Evolutionary conservation across 495 filamentous ascomycete species (phyloP).

Genomic region (Hypoxylon crocopeplum): DNA sequence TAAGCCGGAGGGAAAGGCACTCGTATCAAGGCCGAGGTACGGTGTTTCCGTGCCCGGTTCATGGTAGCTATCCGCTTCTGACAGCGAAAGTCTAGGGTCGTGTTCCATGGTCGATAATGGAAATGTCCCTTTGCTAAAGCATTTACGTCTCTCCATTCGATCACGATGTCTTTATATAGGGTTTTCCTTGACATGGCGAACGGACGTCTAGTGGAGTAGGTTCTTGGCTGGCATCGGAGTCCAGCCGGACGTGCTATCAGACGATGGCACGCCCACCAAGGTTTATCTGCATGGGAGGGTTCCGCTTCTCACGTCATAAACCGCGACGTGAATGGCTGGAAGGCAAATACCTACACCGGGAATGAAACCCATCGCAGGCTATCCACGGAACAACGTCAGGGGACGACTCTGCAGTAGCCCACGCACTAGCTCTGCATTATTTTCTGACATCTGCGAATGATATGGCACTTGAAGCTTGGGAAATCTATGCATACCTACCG

Average conservation of each 20-base stretch:
- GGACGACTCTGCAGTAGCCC: too few species aligned
- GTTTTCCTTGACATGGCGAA: slow-evolving; percentile 8
- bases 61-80: slow-evolving; percentile 13
- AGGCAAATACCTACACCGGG: background rate
- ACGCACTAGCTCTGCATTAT: too few species aligned
- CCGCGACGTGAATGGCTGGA: slow-evolving; percentile 21
- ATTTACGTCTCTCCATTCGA: background rate
- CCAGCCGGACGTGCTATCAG: slow-evolving; percentile 26
- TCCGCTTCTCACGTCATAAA: slow-evolving; percentile 22
- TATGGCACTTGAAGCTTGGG: too few species aligned
- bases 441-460: too few species aligned
- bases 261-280: background rate
- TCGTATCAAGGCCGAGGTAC: slow-evolving; percentile 16
- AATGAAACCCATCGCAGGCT: slow-evolving; percentile 28
- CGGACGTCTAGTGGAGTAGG: slow-evolving; percentile 22
- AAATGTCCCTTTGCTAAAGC: background rate
- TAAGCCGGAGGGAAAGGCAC: slow-evolving; percentile 27
- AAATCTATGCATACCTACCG: too few species aligned
- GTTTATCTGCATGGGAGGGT: slow-evolving; percentile 16
- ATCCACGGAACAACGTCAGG: slow-evolving; percentile 13
- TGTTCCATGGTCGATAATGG: slow-evolving; percentile 18
- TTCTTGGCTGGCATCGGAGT: slow-evolving; percentile 28
- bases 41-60: slow-evolving; percentile 19
- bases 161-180: background rate
- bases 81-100: slow-evolving; percentile 1